Base-by-base conservation (phyloP, 805 yeast genomes). In the Naumovozyma dairenensis region DNA sequence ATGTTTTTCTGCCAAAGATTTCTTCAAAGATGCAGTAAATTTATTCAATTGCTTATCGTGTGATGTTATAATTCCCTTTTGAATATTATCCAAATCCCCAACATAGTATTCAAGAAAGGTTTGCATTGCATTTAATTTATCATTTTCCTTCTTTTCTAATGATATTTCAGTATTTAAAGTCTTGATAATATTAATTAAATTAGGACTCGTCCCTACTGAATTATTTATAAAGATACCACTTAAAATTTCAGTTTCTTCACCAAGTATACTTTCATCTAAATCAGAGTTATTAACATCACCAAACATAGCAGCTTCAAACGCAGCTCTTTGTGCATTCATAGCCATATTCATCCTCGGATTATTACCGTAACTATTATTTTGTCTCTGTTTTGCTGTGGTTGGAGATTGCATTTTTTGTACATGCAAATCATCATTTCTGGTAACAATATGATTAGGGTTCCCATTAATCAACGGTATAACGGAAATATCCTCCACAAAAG, bases 401-500 rank as follows among this genome's bases (percentile, higher is more conserved):
- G 22, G 22, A 20, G 22, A 7, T 20, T 20, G 22, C 22, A 20
- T 10, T 10, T 20, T 10, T 20, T 7, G 10, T 7, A 10, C 7
- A 20, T 10, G 7, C 5, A 17, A 8, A 17, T 25, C 14, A 6
- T 20, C 28, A 13, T 22, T 16, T 20, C 12, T 25, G n/a, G 25
- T 17, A 16, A 4, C 18, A 4, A 5, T 12, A 18, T 16, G 15
- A 17, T 28, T 25, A 18, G 19, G 29, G 4, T 19, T 33, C 4
- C 19, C 25, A 24, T 55, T 54, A 16, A 61, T 61, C 10, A 65
- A 29, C 0, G 67, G 62, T 14, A 59, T 47, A 25, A 80, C 69
- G 32, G 75, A 69, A 35, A 87, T 73, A 38, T 78, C 78, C 31
- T 83, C 93, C 12, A 92, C 80, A 33, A 68, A 65, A 21, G 95